phyloP scores from a whole-genome alignment of 805 yeast genomes.

The Wickerhamiella shivajii region DNA sequence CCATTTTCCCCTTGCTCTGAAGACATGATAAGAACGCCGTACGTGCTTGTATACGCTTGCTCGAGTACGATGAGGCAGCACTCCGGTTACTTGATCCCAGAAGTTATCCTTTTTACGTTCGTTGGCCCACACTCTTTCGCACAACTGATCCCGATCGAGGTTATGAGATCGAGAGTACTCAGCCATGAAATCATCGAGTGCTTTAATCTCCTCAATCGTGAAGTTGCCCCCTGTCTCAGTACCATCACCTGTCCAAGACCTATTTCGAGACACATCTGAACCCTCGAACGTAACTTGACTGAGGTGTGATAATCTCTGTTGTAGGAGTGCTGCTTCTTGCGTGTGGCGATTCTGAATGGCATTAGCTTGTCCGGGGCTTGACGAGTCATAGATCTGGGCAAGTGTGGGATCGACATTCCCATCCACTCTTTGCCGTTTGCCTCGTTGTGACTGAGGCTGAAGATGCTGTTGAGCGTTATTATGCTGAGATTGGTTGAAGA shows the following conservation, averaged over 20 bases:
- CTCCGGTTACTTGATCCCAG: conserved; percentile 72
- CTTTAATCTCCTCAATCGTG: conserved; percentile 48
- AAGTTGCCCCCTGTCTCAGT: conserved; percentile 30
- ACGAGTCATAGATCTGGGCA: conserved; percentile 1
- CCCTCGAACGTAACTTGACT: no score
- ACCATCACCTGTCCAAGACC: conserved; percentile 21
- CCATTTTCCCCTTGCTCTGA: conserved; percentile 85
- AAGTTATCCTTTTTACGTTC: conserved; percentile 76
- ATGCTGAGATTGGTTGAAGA: no score
- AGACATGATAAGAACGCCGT: conserved; percentile 75
- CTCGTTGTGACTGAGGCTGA: no score
- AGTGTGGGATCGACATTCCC: conserved; percentile 5
- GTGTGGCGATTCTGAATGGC: no score
- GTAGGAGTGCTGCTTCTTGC: no score
- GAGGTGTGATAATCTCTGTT: no score
- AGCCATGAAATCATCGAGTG: conserved; percentile 56
- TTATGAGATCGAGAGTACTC: conserved; percentile 53
- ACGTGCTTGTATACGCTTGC: conserved; percentile 90
- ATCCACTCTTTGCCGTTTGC: conserved; percentile 1
- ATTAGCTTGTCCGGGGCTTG: no score
- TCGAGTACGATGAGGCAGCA: conserved; percentile 70
- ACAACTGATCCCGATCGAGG: conserved; percentile 51
- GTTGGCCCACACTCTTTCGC: conserved; percentile 77
- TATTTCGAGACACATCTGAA: no score
- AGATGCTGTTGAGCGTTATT: no score